Conservation (phyloP, 495 filamentous ascomycete genomes). For the Penicillium longicatenatum region DNA sequence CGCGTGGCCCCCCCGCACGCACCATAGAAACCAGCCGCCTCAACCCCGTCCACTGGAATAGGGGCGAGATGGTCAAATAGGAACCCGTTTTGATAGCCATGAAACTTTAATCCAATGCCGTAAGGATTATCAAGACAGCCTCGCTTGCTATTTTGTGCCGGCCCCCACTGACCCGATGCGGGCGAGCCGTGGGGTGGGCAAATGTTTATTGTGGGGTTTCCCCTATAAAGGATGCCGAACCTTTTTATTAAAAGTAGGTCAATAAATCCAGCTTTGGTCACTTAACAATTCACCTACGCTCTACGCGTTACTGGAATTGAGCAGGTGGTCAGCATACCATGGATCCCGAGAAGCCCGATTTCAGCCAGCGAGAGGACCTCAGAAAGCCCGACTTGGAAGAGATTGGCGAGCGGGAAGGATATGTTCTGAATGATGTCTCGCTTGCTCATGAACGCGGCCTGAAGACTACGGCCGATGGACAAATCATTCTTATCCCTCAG, state of each 20-base stretch:
- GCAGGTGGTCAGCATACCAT: background rate
- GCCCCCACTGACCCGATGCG: too few species aligned
- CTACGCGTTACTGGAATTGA: too few species aligned
- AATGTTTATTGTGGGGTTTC: background rate
- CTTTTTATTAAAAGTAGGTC: too few species aligned
- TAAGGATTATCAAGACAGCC: slow-evolving; percentile 1
- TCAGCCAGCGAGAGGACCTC: background rate
- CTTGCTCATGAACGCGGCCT: slow-evolving; percentile 17
- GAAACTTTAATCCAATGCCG: background rate
- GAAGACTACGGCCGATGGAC: slow-evolving; percentile 26
- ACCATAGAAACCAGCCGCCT: background rate
- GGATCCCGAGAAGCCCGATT: slow-evolving; percentile 32
- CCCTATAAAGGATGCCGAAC: background rate
- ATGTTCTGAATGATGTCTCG: slow-evolving; percentile 23
- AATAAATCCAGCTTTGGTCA: too few species aligned
- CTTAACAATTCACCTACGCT: too few species aligned
- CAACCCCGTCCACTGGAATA: background rate
- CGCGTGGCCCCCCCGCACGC: too few species aligned
- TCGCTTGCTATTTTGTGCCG: too few species aligned
- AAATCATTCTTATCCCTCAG: slow-evolving; percentile 61
- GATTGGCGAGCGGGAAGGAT: slow-evolving; percentile 27
- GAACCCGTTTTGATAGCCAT: background rate
- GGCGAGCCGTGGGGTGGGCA: background rate
- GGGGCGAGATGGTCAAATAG: background rate
- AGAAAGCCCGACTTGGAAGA: slow-evolving; percentile 19